Evolutionary conservation across 2,329 filamentous ascomycete species (phyloP), one percentile per base, ranked within the genome.

Genomic region (Aspergillus brasiliensis): DNA sequence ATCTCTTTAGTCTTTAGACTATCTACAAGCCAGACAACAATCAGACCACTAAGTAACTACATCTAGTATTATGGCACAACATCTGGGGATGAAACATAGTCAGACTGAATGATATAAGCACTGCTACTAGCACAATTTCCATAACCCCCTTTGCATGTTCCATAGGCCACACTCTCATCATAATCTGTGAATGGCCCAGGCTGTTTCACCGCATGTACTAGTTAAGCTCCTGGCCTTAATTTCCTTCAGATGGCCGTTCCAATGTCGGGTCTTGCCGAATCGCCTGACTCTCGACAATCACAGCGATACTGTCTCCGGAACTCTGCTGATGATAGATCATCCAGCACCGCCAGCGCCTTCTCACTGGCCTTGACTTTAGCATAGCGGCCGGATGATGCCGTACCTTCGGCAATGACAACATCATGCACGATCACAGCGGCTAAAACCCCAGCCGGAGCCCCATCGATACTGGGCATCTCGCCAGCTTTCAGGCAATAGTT

Each of bases 341-440:
- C 78, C 52, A 88, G 65, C 60, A 71, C 64, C 5, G 67, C 63
- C 58, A 81, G 62, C 2, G 78, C 78, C 4, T 68, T 70, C 60
- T 76, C 71, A 57, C 79, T 81, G 8, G 78, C 79, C 58, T 77
- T 78, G 4, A 90, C 75, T 75, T 92, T 93, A 0, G 91, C 92
- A 75, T 92, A 90, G 49, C 90, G 82, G 0, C 85, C 84, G 53
- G 87, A 92, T 65, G 82, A 84, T 1, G 85, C 85, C 37, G 81
- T 79, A 1, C 82, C 85, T 63, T 86, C 81, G 1, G 86, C 85
- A n/a, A 91, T 75, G 8, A 92, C 83, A 44, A 82, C 74, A 11
- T 86, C 84, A 70, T 98, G 94, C 13, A 97, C 83, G 71, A 96
- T 82, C 7, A 97, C 82, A 23, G 86, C 91, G 6, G 89, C 90